A percentile compares a stretch with the other conserved stretches of the same genome.
These are phyloP conservation scores for Arachnopeziza araneosa DNA, from an alignment of 2,329 filamentous ascomycete species.

Conservation along the genomic window DNA sequence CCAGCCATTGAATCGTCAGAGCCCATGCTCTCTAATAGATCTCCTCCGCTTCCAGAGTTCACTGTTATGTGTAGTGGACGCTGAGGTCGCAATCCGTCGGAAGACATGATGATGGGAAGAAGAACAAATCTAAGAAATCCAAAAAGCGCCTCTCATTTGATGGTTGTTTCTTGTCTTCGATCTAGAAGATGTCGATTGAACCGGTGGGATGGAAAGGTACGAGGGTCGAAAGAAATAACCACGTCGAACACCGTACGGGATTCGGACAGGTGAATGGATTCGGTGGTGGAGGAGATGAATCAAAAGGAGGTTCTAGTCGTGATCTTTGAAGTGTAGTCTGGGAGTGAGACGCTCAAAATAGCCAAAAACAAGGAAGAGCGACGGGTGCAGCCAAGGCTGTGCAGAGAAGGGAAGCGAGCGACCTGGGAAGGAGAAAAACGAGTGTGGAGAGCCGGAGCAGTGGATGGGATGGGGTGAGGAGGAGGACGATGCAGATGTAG, in stretches of 20 bases:
- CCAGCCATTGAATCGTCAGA: slow-evolving; percentile 31
- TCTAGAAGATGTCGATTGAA: slow-evolving; percentile 1
- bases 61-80: slow-evolving; percentile 55
- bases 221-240: neutral
- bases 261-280: neutral
- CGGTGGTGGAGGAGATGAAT: neutral
- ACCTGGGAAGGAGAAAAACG: neutral
- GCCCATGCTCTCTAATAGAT: slow-evolving; percentile 34
- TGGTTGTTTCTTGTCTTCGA: neutral
- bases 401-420: neutral
- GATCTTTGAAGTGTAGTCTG: neutral
- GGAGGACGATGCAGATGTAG: neutral
- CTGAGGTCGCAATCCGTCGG: slow-evolving; percentile 11
- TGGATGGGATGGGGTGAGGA: neutral
- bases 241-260: neutral
- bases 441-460: neutral
- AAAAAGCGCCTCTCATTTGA: slow-evolving; percentile 1
- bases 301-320: neutral
- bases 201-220: neutral
- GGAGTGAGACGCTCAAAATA: neutral
- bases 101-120: slow-evolving; percentile 14
- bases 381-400: neutral
- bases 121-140: slow-evolving; percentile 7
- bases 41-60: slow-evolving; percentile 51
- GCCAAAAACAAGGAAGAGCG: neutral